phyloP scores from a whole-genome alignment of 352 stramenopile genomes.

The Globisporangium cylindrosporum region DNA sequence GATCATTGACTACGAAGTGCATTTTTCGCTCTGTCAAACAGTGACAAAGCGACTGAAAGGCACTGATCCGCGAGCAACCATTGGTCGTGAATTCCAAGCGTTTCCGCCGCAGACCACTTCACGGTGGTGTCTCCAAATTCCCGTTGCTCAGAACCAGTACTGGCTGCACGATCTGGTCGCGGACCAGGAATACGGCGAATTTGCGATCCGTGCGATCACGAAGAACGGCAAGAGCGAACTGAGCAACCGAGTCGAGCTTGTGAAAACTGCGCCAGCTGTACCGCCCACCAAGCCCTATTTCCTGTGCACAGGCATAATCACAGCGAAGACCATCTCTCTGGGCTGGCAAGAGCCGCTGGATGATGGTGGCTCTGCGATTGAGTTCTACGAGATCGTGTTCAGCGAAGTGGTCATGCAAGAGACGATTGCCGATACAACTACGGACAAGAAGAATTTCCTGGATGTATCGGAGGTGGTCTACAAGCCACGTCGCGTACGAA shows the following conservation, averaged over 20 bases:
- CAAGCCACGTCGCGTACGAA: constrained; percentile 48
- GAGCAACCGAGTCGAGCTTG: constrained; percentile 41
- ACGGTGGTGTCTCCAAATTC: constrained; percentile 51
- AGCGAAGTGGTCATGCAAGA: constrained; percentile 59
- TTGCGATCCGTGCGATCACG: constrained; percentile 50
- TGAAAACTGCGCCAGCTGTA: constrained; percentile 31
- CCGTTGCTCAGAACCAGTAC: constrained; percentile 48
- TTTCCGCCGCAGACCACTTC: constrained; percentile 30
- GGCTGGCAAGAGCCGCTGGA: constrained; percentile 62
- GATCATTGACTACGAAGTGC: constrained; percentile 70
- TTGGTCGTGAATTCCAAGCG: constrained; percentile 18
- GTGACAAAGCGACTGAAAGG: constrained; percentile 9
- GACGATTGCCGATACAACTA: constrained; percentile 20
- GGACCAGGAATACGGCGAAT: constrained; percentile 45
- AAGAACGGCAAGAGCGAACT: constrained; percentile 45
- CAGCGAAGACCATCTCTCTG: constrained; percentile 60
- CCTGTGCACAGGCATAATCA: constrained; percentile 43
- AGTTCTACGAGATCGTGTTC: constrained; percentile 71
- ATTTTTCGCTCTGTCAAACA: constrained; percentile 25
- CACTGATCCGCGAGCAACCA: not conserved
- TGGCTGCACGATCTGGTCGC: constrained; percentile 33
- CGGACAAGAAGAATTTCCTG: constrained; percentile 36
- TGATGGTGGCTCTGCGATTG: constrained; percentile 47
- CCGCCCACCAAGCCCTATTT: constrained; percentile 47
- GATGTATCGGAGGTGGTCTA: constrained; percentile 61